Evolutionary conservation across 1,139 yeast genomes (phyloP).

Genomic region (Diutina mesorugosa): DNA sequence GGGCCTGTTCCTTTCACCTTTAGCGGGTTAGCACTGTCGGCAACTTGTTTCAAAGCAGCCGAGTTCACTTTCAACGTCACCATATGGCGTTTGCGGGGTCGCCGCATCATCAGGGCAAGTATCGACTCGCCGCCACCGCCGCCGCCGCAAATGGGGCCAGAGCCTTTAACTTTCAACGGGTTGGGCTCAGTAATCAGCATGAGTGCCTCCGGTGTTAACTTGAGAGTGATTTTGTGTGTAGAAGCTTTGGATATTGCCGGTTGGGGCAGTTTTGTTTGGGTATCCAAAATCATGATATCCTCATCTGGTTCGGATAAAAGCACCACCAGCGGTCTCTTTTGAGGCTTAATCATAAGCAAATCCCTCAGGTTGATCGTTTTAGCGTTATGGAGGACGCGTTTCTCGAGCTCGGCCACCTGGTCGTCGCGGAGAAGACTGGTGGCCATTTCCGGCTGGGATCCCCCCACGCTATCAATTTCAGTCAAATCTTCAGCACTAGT

Average conservation of each 20-base stretch:
- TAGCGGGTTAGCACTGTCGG: constrained; percentile 17
- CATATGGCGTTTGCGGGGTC: constrained; percentile 6
- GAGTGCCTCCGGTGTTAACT: neutral
- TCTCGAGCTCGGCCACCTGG: neutral
- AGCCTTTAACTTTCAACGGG: neutral
- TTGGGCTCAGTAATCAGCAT: neutral
- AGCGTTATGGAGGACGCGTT: neutral
- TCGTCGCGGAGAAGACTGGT: neutral
- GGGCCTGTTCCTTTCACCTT: constrained; percentile 5
- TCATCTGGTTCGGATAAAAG: neutral
- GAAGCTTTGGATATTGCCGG: too few species aligned
- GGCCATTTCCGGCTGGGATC: neutral
- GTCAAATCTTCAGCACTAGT: neutral
- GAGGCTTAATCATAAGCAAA: neutral
- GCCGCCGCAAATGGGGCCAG: neutral
- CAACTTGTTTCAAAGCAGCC: constrained; percentile 13
- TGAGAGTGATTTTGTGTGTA: neutral
- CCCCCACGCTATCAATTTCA: neutral
- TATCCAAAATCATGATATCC: neutral
- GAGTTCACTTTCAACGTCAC: constrained; percentile 18
- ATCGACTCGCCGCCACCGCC: neutral
- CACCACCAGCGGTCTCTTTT: neutral
- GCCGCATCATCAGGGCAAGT: constrained; percentile 1
- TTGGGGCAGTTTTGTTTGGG: neutral
- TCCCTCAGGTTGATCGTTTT: neutral